These are phyloP conservation scores for Rhynchosporium agropyri DNA, from an alignment of 2,329 filamentous ascomycete species.

Conservation along the genomic window DNA sequence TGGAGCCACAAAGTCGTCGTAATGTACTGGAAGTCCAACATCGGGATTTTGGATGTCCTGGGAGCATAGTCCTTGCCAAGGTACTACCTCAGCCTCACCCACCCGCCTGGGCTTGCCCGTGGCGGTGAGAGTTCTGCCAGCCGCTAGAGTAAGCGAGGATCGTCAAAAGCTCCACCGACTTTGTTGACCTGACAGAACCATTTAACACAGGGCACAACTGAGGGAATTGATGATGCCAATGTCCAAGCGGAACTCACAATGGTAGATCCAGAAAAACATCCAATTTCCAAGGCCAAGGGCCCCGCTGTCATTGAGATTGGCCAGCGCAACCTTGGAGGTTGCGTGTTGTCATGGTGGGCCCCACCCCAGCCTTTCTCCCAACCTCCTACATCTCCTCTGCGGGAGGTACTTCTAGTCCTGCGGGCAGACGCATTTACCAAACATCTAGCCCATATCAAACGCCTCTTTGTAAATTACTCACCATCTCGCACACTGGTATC, in stretches of 20 bases:
- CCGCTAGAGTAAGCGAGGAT: constrained; percentile 2
- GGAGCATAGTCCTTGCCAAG: neutral
- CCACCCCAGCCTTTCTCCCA: constrained; percentile 10
- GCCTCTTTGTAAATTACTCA: constrained; percentile 14
- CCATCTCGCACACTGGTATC: neutral
- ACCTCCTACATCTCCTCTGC: constrained; percentile 10
- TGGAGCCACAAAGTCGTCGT: too few relatives aligned
- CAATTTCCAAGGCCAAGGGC: constrained; percentile 10
- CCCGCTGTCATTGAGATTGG: constrained; percentile 8
- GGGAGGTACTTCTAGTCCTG: constrained; percentile 10
- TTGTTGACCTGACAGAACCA: constrained; percentile 12
- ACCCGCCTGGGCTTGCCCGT: neutral
- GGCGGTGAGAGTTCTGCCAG: neutral
- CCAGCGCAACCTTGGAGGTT: constrained; percentile 11
- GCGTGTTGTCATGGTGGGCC: constrained; percentile 9
- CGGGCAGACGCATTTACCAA: constrained; percentile 7
- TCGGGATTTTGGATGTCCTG: too few relatives aligned
- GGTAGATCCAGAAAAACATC: constrained; percentile 2
- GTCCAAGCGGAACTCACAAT: constrained; percentile 4
- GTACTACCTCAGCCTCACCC: neutral
- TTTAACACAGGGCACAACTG: neutral
- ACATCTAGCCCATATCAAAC: constrained; percentile 9
- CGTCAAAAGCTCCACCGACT: constrained; percentile 4
- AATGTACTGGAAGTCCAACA: too few relatives aligned
- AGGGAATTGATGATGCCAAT: neutral